phyloP scores from a whole-genome alignment of 176 grass and related monocot genomes.

The Calamus simplicifolius region DNA sequence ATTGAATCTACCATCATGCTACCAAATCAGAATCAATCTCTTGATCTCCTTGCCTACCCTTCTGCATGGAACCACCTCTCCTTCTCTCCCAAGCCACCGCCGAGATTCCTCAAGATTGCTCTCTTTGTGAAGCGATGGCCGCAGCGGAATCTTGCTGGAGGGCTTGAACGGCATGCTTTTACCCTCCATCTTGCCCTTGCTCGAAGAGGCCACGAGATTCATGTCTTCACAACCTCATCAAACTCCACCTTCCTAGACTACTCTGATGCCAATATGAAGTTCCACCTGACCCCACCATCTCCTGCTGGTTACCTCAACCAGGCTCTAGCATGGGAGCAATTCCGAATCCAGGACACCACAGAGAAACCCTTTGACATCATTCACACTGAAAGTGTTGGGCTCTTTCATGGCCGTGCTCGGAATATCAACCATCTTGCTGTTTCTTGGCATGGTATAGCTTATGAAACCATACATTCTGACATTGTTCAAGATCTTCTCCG shows the following conservation, averaged over 20 bases:
- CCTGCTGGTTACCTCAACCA: constrained; percentile 47
- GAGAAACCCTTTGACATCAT: constrained; percentile 29
- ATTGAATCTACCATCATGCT: neutral
- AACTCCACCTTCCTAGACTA: constrained; percentile 8
- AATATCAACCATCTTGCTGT: constrained; percentile 30
- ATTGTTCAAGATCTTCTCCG: constrained; percentile 33
- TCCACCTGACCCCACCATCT: constrained; percentile 30
- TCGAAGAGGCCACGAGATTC: constrained; percentile 35
- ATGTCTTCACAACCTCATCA: constrained; percentile 36
- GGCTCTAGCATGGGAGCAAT: constrained; percentile 42
- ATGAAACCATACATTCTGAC: constrained; percentile 54
- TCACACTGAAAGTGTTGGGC: constrained; percentile 39
- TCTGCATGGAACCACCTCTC: constrained; percentile 38
- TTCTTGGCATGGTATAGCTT: constrained; percentile 49
- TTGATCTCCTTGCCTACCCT: constrained; percentile 36
- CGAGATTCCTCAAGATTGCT: constrained; percentile 30
- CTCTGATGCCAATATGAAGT: neutral
- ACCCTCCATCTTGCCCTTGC: constrained; percentile 38
- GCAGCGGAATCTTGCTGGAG: constrained; percentile 17
- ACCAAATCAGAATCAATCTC: neutral
- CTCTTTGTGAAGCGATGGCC: constrained; percentile 53
- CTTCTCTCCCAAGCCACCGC: constrained; percentile 22
- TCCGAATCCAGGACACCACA: constrained; percentile 22
- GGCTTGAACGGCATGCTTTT: constrained; percentile 40
- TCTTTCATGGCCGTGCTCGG: constrained; percentile 35